Percentiles rank a stretch among this genome's conserved stretches.
Evolutionary conservation across 176 grass and related monocot species (phyloP).

Genomic region (Oryza brachyantha): DNA sequence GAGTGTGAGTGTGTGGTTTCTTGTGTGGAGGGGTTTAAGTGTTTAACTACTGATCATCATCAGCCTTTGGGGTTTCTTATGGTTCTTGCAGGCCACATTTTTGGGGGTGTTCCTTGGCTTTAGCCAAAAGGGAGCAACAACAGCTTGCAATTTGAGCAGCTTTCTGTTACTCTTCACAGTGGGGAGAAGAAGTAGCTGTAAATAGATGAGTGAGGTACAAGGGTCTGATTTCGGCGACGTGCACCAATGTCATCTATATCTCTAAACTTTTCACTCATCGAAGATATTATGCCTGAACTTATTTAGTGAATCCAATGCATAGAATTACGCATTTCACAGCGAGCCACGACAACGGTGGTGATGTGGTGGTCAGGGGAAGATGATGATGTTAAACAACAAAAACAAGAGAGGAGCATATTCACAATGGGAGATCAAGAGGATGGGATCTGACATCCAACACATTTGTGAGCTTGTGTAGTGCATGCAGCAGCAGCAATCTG

Average conservation of each 20-base stretch:
- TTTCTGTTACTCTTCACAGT: background rate
- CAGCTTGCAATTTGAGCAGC: background rate
- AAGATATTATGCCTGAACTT: too few species aligned
- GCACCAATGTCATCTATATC: background rate
- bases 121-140: background rate
- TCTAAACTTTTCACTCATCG: background rate
- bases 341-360: background rate
- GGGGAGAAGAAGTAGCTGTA: background rate
- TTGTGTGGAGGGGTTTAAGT: constrained; percentile 9
- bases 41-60: background rate
- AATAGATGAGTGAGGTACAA: background rate
- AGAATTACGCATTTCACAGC: background rate
- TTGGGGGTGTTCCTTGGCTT: background rate
- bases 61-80: background rate
- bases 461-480: background rate
- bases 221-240: too few species aligned
- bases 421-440: background rate
- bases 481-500: too few species aligned
- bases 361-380: background rate
- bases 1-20: background rate
- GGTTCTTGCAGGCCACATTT: background rate
- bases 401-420: background rate
- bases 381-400: background rate
- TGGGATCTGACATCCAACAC: background rate
- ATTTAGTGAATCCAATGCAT: background rate